These are phyloP conservation scores for Harrya chromipes DNA, from an alignment of 768 basidiomycete species.

Conservation along the genomic window DNA sequence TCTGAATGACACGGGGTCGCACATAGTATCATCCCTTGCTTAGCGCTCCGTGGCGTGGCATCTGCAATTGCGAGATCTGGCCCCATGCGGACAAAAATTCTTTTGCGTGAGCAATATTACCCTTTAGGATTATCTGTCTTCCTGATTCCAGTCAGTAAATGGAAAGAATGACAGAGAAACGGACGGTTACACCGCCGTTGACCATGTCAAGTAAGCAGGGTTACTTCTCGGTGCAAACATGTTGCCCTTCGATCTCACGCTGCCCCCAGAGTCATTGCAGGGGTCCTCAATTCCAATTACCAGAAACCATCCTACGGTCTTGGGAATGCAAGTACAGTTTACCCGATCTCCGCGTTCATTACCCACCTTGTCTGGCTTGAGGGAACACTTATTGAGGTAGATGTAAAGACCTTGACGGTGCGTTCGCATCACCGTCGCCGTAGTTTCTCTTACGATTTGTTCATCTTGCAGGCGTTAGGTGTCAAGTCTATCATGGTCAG, in stretches of 20 bases:
- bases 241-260: constrained; percentile 7
- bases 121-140: background rate
- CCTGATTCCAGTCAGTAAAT: constrained; percentile 60
- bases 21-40: constrained; percentile 82
- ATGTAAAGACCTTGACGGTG: constrained; percentile 60
- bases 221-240: constrained; percentile 3
- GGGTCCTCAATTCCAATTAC: constrained; percentile 66
- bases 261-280: constrained; percentile 54
- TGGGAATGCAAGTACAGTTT: constrained; percentile 57
- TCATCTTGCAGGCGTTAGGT: constrained; percentile 46
- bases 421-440: constrained; percentile 20
- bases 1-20: constrained; percentile 3
- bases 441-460: constrained; percentile 1
- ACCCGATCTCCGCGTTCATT: constrained; percentile 76
- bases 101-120: constrained; percentile 61
- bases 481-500: constrained; percentile 56
- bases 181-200: constrained; percentile 73
- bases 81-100: constrained; percentile 71
- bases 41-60: constrained; percentile 80
- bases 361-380: constrained; percentile 82
- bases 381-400: constrained; percentile 59
- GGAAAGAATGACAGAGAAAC: constrained; percentile 89
- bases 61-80: constrained; percentile 71
- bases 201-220: constrained; percentile 69
- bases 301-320: constrained; percentile 48